Conservation (phyloP, 2,329 filamentous ascomycete species). For the Calonectria montana region DNA sequence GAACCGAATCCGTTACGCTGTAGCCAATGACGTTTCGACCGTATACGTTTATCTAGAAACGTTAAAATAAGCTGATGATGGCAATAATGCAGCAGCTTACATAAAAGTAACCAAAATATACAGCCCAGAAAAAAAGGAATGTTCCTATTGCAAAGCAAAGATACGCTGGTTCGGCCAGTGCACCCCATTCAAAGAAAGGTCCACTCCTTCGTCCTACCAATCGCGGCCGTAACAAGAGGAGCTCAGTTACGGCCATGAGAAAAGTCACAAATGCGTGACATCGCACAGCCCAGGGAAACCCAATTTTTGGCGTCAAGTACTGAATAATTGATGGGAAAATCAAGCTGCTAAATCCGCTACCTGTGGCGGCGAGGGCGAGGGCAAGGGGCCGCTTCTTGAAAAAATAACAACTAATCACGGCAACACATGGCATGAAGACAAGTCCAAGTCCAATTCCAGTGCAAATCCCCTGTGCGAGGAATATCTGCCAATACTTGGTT, state of each 20-base stretch:
- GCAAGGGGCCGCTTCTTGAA: constrained; percentile 62
- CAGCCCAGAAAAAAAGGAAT: background rate
- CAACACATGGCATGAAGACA: constrained; percentile 65
- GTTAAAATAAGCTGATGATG: background rate
- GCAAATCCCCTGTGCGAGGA: constrained; percentile 61
- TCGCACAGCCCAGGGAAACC: constrained; percentile 1
- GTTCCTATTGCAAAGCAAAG: background rate
- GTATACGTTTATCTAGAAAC: background rate
- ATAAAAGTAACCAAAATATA: background rate
- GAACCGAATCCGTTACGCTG: background rate
- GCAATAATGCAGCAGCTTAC: background rate
- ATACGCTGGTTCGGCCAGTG: background rate
- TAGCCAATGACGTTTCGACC: background rate
- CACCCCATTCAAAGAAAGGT: background rate
- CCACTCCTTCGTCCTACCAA: background rate
- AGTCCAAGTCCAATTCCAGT: constrained; percentile 61
- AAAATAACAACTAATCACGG: constrained; percentile 71
- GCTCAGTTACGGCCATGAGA: background rate
- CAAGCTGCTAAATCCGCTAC: constrained; percentile 64
- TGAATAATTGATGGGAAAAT: constrained; percentile 66
- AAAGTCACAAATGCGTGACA: background rate
- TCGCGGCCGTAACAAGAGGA: background rate
- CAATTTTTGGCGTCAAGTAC: constrained; percentile 52
- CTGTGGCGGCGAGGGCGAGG: constrained; percentile 67
- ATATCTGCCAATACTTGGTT: constrained; percentile 58